A percentile compares a stretch with the other conserved stretches of the same genome.
phyloP scores from a whole-genome alignment of 2,329 filamentous ascomycete species.

The Botrytis paeoniae region DNA sequence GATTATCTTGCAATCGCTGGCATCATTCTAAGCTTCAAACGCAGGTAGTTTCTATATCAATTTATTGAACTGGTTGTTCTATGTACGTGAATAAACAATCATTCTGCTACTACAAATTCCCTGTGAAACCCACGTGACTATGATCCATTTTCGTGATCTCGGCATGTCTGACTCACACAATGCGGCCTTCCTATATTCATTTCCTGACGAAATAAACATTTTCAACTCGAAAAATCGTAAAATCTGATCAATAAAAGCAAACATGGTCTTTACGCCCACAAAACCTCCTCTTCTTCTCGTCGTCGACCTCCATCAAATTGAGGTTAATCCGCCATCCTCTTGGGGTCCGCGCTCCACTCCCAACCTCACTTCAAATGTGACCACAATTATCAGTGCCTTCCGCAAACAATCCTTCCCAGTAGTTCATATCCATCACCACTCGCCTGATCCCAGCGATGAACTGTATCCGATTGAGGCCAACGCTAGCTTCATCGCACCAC shows the following conservation, averaged over 20 bases:
- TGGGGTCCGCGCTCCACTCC: constrained; percentile 32
- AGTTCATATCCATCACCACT: constrained; percentile 29
- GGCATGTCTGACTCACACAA: background rate
- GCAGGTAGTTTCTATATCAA: no score
- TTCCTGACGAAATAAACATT: background rate
- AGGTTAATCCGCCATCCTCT: constrained; percentile 22
- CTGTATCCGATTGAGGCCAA: constrained; percentile 19
- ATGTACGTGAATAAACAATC: background rate
- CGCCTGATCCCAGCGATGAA: constrained; percentile 19
- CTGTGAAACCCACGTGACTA: background rate
- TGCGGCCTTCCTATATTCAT: background rate
- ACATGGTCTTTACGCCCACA: background rate
- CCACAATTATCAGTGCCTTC: constrained; percentile 25
- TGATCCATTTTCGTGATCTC: background rate
- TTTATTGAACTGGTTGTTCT: no score
- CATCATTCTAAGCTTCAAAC: background rate
- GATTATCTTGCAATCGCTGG: background rate
- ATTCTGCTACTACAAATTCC: background rate
- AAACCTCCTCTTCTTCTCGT: constrained; percentile 26
- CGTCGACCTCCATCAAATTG: constrained; percentile 29
- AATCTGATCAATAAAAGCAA: background rate
- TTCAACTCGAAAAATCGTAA: background rate
- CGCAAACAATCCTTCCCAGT: constrained; percentile 25
- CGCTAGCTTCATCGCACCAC: constrained; percentile 23
- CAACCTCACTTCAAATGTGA: constrained; percentile 24